These are phyloP conservation scores for Pichia cabralensis DNA, from an alignment of 805 yeast genomes.

Conservation along the genomic window DNA sequence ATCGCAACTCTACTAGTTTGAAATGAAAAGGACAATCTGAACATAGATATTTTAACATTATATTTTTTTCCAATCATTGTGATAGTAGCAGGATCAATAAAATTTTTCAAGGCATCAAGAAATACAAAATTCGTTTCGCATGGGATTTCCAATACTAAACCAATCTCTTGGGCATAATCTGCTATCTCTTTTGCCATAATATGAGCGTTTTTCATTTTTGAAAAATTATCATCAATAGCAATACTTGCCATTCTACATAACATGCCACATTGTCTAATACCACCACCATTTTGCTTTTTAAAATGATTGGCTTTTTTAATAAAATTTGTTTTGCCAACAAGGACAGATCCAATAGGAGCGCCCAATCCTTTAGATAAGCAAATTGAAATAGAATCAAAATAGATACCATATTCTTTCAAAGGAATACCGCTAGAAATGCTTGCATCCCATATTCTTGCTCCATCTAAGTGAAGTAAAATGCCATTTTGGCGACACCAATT, in stretches of 20 bases:
- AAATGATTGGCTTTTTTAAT: constrained; percentile 72
- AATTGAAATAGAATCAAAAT: constrained; percentile 82
- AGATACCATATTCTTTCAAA: constrained; percentile 57
- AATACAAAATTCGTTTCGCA: constrained; percentile 80
- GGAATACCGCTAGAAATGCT: constrained; percentile 61
- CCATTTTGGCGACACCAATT: constrained; percentile 54
- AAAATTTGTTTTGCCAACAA: constrained; percentile 55
- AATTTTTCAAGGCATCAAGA: constrained; percentile 44
- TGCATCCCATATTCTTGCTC: constrained; percentile 96
- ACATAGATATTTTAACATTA: constrained; percentile 57
- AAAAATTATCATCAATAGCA: constrained; percentile 67
- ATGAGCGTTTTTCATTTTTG: constrained; percentile 42
- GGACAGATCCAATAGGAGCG: constrained; percentile 86
- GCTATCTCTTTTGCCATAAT: constrained; percentile 41
- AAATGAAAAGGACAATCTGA: constrained; percentile 74
- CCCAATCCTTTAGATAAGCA: constrained; percentile 87
- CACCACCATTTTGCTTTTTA: constrained; percentile 90
- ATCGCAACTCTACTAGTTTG: constrained; percentile 48
- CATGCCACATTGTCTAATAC: constrained; percentile 81
- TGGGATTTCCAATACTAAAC: constrained; percentile 58
- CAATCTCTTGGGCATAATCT: constrained; percentile 39
- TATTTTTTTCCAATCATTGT: constrained; percentile 37
- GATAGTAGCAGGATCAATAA: constrained; percentile 41
- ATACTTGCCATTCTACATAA: constrained; percentile 71
- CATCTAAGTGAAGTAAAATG: constrained; percentile 73